Conservation (phyloP, 2,329 filamentous ascomycete species). For the Neofusicoccum ribis region DNA sequence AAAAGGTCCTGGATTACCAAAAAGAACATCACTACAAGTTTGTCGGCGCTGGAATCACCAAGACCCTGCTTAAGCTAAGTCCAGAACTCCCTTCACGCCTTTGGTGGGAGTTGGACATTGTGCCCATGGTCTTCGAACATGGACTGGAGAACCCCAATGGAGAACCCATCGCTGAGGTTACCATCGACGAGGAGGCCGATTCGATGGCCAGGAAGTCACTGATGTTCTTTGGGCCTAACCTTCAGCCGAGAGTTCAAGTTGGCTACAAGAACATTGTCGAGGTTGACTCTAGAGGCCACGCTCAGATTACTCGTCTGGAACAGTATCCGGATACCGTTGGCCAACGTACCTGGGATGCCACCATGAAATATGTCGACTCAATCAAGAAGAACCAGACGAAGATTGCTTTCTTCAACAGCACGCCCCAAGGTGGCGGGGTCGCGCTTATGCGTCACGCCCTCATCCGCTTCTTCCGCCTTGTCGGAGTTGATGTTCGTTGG, state of each 20-base stretch:
- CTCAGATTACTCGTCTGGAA: conserved; percentile 58
- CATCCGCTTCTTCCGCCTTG: conserved; percentile 66
- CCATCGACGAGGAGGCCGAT: conserved; percentile 79
- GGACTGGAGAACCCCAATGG: conserved; percentile 20
- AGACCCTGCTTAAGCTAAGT: conserved; percentile 59
- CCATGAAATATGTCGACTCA: conserved; percentile 62
- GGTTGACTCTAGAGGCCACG: conserved; percentile 67
- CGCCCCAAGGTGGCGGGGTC: conserved; percentile 79
- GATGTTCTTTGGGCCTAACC: conserved; percentile 71
- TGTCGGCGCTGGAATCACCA: conserved; percentile 69
- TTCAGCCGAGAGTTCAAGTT: conserved; percentile 66
- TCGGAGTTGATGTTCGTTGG: conserved; percentile 73
- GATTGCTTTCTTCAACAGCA: conserved; percentile 77
- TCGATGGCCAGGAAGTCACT: conserved; percentile 79
- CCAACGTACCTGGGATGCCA: conserved; percentile 64
- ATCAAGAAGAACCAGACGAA: conserved; percentile 65
- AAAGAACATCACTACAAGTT: conserved; percentile 70
- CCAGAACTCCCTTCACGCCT: conserved; percentile 68
- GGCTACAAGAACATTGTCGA: conserved; percentile 69
- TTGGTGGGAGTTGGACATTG: conserved; percentile 75
- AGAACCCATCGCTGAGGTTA: conserved; percentile 40
- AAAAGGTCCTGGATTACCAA: conserved; percentile 60
- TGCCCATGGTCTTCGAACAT: conserved; percentile 63
- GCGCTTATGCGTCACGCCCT: conserved; percentile 80
- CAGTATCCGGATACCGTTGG: conserved; percentile 64